Conservation (phyloP, 345 rosid genomes). For the Syzygium aromaticum region DNA sequence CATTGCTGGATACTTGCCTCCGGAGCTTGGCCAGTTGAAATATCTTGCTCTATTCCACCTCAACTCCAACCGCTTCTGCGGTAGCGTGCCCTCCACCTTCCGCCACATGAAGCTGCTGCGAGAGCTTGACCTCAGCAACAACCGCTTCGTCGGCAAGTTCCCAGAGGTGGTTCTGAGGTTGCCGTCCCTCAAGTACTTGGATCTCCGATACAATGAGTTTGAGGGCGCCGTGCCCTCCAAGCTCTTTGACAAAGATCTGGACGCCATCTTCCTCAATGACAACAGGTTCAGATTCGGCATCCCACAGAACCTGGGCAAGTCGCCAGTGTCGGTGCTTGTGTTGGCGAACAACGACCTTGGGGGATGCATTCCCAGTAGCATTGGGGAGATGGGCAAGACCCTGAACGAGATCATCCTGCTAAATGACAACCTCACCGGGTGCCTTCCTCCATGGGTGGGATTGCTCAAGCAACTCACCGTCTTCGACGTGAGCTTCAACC, state of each 20-base stretch:
- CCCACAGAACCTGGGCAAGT: slow-evolving; percentile 66
- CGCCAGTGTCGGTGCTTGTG: slow-evolving; percentile 64
- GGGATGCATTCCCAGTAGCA: slow-evolving; percentile 64
- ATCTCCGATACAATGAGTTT: slow-evolving; percentile 80
- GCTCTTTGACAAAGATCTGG: slow-evolving; percentile 63
- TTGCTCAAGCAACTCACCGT: slow-evolving; percentile 49
- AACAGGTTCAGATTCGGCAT: slow-evolving; percentile 54
- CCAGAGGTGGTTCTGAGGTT: slow-evolving; percentile 52
- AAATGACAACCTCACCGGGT: slow-evolving; percentile 52
- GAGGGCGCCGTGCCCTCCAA: slow-evolving; percentile 59
- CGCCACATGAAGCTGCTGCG: slow-evolving; percentile 30
- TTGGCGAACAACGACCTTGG: slow-evolving; percentile 53
- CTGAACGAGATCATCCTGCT: slow-evolving; percentile 50
- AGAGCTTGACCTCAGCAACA: slow-evolving; percentile 74
- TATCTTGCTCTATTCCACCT: slow-evolving; percentile 62
- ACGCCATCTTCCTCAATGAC: slow-evolving; percentile 66
- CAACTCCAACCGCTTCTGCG: slow-evolving; percentile 82
- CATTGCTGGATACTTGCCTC: slow-evolving; percentile 64
- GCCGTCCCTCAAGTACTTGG: slow-evolving; percentile 57
- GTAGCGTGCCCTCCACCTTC: slow-evolving; percentile 43
- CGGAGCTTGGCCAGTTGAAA: slow-evolving; percentile 55
- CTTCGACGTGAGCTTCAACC: slow-evolving; percentile 56
- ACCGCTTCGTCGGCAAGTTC: slow-evolving; percentile 68
- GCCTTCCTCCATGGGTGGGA: slow-evolving; percentile 52
- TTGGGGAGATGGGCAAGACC: slow-evolving; percentile 59